Percentiles rank a stretch among this genome's conserved stretches.
These are phyloP conservation scores for Keqinozyma sinolaborantium DNA, from an alignment of 1,139 yeast species.

Conservation along the genomic window DNA sequence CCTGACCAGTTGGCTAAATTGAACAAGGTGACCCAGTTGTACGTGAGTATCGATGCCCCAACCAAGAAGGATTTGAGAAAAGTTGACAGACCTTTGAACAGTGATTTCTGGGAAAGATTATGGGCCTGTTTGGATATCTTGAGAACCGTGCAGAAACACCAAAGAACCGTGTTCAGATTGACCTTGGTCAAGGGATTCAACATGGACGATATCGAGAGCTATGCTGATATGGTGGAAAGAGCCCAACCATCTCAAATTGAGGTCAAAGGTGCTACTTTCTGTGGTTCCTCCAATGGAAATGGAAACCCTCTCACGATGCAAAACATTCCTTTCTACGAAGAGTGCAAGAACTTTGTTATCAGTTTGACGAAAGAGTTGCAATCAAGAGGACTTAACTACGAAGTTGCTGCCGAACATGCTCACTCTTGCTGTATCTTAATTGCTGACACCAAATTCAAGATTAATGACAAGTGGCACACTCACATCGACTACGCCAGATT, in stretches of 20 bases:
- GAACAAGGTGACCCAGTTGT: slow-evolving; percentile 80
- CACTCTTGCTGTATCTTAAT: slow-evolving; percentile 90
- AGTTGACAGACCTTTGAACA: slow-evolving; percentile 83
- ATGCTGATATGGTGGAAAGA: slow-evolving; percentile 81
- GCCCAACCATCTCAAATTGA: slow-evolving; percentile 89
- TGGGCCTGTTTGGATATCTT: slow-evolving; percentile 77
- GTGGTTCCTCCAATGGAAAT: slow-evolving; percentile 78
- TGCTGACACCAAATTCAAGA: slow-evolving; percentile 71
- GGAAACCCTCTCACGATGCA: slow-evolving; percentile 93
- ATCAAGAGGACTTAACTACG: slow-evolving; percentile 65
- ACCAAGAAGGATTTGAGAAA: slow-evolving; percentile 74
- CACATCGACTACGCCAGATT: slow-evolving; percentile 81
- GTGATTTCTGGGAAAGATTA: slow-evolving; percentile 92
- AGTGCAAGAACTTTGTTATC: slow-evolving; percentile 73
- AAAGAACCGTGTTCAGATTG: slow-evolving; percentile 86
- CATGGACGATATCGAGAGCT: slow-evolving; percentile 77
- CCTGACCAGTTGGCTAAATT: slow-evolving; percentile 74
- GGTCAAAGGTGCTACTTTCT: slow-evolving; percentile 91
- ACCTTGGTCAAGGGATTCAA: slow-evolving; percentile 92
- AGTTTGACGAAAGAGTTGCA: slow-evolving; percentile 57
- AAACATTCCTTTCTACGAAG: slow-evolving; percentile 91
- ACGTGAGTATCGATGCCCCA: slow-evolving; percentile 91
- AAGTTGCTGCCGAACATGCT: slow-evolving; percentile 92
- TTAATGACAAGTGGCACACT: slow-evolving; percentile 78
- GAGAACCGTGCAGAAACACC: slow-evolving; percentile 68